Evolutionary conservation across 228 moss, liverwort and hornwort genomes (phyloP).

Genomic region (Sphagnum magellanicum): DNA sequence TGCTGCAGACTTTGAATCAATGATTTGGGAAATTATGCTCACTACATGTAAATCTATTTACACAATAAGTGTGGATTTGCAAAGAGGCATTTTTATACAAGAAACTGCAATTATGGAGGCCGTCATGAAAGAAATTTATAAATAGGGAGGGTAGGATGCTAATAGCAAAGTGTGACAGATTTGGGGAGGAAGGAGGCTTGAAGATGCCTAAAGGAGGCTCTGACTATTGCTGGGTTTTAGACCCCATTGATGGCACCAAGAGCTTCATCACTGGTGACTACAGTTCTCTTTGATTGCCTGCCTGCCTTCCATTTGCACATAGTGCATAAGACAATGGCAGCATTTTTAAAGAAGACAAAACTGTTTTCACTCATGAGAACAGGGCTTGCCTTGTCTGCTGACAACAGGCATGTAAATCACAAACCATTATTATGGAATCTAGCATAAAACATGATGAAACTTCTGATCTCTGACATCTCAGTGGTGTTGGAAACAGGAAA

Average conservation of each 20-base stretch:
- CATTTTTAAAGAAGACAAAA: too few relatives aligned
- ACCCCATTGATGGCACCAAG: constrained; percentile 60
- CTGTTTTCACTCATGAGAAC: too few relatives aligned
- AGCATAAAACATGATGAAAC: too few relatives aligned
- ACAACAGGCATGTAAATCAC: too few relatives aligned
- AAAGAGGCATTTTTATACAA: not conserved
- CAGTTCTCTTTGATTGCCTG: too few relatives aligned
- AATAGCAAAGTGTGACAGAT: constrained; percentile 15
- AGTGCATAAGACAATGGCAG: too few relatives aligned
- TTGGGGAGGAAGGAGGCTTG: constrained; percentile 46
- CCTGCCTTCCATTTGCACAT: too few relatives aligned
- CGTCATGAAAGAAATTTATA: not conserved
- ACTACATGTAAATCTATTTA: not conserved
- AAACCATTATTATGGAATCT: too few relatives aligned
- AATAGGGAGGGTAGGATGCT: not conserved
- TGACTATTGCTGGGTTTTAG: constrained; percentile 60
- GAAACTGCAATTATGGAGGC: not conserved
- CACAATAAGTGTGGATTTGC: not conserved
- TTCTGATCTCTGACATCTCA: too few relatives aligned
- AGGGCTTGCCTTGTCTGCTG: too few relatives aligned
- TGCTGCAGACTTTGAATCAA: not conserved
- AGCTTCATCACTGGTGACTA: constrained; percentile 81
- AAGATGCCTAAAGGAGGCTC: constrained; percentile 36
- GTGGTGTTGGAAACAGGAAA: constrained; percentile 55
- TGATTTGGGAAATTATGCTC: not conserved